Conservation (phyloP, 306 rosid genomes). For the Trifolium pratense region DNA sequence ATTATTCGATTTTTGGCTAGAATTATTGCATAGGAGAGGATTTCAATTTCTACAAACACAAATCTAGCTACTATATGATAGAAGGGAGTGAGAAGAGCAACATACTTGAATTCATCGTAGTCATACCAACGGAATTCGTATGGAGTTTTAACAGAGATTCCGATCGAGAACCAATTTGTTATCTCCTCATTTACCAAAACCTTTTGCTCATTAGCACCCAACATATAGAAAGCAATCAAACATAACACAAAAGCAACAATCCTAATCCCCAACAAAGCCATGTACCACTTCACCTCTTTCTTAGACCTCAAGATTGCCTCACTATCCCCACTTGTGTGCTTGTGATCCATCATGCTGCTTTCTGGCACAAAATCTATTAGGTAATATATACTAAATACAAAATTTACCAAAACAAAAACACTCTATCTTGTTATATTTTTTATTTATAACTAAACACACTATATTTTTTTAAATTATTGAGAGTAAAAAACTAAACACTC, state of each 20-base stretch:
- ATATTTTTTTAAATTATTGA: not conserved
- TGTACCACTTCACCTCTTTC: slow-evolving; percentile 53
- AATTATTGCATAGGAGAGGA: not conserved
- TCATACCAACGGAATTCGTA: slow-evolving; percentile 52
- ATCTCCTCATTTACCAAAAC: not conserved
- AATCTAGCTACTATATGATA: not conserved
- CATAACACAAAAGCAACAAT: slow-evolving; percentile 59
- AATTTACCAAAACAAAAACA: not conserved
- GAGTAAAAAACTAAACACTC: too few relatives aligned
- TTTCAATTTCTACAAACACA: not conserved
- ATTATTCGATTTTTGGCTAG: too few relatives aligned
- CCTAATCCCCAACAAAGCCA: slow-evolving; percentile 56
- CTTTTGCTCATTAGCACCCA: slow-evolving; percentile 62
- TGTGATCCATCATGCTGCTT: slow-evolving; percentile 34
- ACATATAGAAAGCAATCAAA: slow-evolving; percentile 61
- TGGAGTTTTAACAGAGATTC: not conserved
- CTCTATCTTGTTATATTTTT: not conserved
- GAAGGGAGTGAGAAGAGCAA: not conserved
- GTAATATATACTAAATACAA: not conserved
- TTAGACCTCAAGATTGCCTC: slow-evolving; percentile 42
- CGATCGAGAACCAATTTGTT: not conserved
- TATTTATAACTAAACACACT: not conserved
- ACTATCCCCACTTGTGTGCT: not conserved
- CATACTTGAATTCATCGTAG: slow-evolving; percentile 60
- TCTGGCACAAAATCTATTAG: not conserved